Base-by-base conservation (phyloP, 2,329 filamentous ascomycete genomes). In the Calycina herbarum region DNA sequence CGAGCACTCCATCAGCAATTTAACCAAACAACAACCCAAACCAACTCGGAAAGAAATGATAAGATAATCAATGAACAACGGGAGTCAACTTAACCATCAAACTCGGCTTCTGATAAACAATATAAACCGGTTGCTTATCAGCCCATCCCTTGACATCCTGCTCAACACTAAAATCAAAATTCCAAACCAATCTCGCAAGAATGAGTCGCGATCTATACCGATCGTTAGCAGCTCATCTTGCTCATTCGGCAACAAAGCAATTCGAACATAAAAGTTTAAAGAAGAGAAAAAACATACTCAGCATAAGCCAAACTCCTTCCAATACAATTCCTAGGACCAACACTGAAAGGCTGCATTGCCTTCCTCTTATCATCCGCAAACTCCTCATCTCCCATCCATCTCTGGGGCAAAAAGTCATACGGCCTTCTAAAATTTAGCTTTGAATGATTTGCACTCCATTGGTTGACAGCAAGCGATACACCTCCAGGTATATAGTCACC, bases 371-470 rank as follows among this genome's bases (percentile, higher is more conserved):
- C 68, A 27, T 48, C 51, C 11, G 38, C 54, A 54, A 62, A 69
- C 13, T 57, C 58, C 5, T 57, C 40, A 51, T 75, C 69, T 3
- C 59, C 51, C 66, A 57, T 79, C 78, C 78, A 80, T 0, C 78
- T 69, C 38, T 70, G 68, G 2, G 68, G 65, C 1, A 64, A 42
- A 61, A 72, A 72, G 3, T 45, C 45, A 31, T 68, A 42, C 0
- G 78, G 77, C 2, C 79, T 71, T 0, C 68, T 57, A 20, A 67
- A 69, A 24, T 67, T 64, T 3, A 15, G 11, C 5, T 42, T 5
- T 5, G 67, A 67, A 13, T 58, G 40, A 40, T 61, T 64, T 2
- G 65, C 33, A 24, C 64, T 54, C 11, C 40, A 57, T 15, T 63
- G 63, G 13, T 56, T 54, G 2, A 64, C 58, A 38, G 54, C 35